These are phyloP conservation scores for Vitis riparia DNA, from an alignment of 164 flowering plant species.

Conservation along the genomic window DNA sequence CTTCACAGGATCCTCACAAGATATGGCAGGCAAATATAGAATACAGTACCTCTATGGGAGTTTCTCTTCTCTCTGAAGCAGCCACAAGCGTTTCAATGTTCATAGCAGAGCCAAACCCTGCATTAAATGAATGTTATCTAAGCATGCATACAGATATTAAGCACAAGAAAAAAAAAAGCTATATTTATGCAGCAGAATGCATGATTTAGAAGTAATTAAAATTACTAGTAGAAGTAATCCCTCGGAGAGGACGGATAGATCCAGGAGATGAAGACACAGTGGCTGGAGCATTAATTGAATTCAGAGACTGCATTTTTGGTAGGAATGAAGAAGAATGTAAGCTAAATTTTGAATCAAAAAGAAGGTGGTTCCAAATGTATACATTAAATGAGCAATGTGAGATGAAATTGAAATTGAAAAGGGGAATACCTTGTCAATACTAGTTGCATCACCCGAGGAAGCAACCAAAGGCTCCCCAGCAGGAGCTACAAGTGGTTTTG, in stretches of 20 bases:
- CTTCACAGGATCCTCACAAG: background rate
- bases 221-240: constrained; percentile 60
- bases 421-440: constrained; percentile 53
- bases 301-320: constrained; percentile 40
- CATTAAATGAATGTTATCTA: constrained; percentile 29
- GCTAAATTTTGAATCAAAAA: background rate
- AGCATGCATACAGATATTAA: constrained; percentile 26
- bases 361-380: background rate
- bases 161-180: background rate
- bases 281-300: constrained; percentile 37
- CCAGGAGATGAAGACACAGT: constrained; percentile 54
- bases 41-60: constrained; percentile 76
- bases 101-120: constrained; percentile 96
- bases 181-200: background rate
- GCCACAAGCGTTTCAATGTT: constrained; percentile 95
- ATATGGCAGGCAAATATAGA: background rate
- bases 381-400: background rate
- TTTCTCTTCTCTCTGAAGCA: constrained; percentile 93
- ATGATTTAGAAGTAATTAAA: constrained; percentile 1
- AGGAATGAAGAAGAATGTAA: constrained; percentile 12
- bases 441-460: constrained; percentile 35
- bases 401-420: background rate
- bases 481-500: constrained; percentile 52
- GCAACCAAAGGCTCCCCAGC: constrained; percentile 39
- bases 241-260: constrained; percentile 69